These are phyloP conservation scores for Paspalum vaginatum DNA, from an alignment of 176 grass and related monocot genomes.

Conservation along the genomic window DNA sequence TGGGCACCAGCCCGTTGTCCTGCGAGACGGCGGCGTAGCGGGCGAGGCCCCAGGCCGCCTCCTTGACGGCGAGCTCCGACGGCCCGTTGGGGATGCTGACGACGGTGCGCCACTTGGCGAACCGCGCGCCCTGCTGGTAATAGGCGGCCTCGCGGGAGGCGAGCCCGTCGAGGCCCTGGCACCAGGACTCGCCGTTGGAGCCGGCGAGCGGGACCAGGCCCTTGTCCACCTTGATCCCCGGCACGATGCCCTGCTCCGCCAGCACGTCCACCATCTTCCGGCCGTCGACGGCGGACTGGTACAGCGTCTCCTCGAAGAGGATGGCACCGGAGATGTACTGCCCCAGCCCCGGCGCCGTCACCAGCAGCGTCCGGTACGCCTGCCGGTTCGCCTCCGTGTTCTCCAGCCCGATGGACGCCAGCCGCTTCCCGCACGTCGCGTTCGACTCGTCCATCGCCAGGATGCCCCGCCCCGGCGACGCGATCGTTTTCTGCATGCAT, in stretches of 20 bases:
- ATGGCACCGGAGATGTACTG: constrained; percentile 76
- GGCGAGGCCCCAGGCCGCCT: constrained; percentile 68
- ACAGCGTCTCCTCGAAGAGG: constrained; percentile 87
- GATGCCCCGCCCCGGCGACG: constrained; percentile 78
- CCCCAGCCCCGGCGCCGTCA: constrained; percentile 50
- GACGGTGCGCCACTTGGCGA: constrained; percentile 82
- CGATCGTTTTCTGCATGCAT: constrained; percentile 71
- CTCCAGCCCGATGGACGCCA: constrained; percentile 73
- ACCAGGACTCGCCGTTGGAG: constrained; percentile 86
- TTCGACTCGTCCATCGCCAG: constrained; percentile 83
- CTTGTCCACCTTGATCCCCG: constrained; percentile 86
- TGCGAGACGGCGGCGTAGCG: constrained; percentile 78
- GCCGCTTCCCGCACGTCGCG: constrained; percentile 73
- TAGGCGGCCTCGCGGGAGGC: constrained; percentile 66
- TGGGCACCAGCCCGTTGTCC: constrained; percentile 80
- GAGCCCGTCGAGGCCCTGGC: constrained; percentile 85
- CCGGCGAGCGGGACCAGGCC: constrained; percentile 82
- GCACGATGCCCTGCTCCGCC: constrained; percentile 50
- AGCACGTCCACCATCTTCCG: constrained; percentile 75
- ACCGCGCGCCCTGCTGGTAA: constrained; percentile 67
- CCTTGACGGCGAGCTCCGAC: constrained; percentile 69
- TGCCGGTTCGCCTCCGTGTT: constrained; percentile 80
- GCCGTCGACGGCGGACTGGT: constrained; percentile 68
- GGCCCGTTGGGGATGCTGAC: constrained; percentile 81
- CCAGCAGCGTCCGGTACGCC: constrained; percentile 63